Evolutionary conservation across 495 filamentous ascomycete genomes (phyloP).

Genomic region (Penicillium cosmopolitanum): DNA sequence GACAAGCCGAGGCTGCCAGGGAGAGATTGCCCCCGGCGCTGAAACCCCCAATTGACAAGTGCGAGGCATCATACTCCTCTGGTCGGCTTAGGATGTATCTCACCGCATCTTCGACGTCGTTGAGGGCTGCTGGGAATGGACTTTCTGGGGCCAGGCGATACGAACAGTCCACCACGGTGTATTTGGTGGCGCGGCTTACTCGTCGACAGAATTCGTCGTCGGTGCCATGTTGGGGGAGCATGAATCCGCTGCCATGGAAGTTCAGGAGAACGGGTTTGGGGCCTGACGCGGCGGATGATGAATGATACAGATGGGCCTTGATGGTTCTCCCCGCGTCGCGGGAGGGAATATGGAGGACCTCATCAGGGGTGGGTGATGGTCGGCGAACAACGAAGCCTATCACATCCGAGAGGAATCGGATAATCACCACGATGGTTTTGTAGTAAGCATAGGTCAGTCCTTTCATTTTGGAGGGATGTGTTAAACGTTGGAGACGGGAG

Average conservation of each 20-base stretch:
- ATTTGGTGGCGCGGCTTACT: conserved; percentile 38
- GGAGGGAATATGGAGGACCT: conserved; percentile 43
- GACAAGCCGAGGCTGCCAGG: conserved; percentile 37
- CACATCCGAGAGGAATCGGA: not conserved
- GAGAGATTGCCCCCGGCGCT: conserved; percentile 51
- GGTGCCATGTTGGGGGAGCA: conserved; percentile 44
- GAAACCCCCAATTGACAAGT: conserved; percentile 49
- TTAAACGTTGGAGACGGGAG: not conserved
- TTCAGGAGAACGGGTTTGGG: conserved; percentile 49
- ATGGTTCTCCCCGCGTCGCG: conserved; percentile 47
- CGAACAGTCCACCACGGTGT: conserved; percentile 56
- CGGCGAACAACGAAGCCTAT: not conserved
- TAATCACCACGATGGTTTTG: conserved; percentile 1
- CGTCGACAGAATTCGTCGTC: conserved; percentile 48
- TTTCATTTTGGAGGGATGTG: not conserved
- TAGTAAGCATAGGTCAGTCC: conserved; percentile 1
- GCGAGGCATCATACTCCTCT: conserved; percentile 38
- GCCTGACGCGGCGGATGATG: conserved; percentile 20
- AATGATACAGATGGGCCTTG: conserved; percentile 48
- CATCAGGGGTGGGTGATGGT: conserved; percentile 31
- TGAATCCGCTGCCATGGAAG: conserved; percentile 49
- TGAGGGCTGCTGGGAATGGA: conserved; percentile 74
- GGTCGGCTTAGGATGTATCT: conserved; percentile 36
- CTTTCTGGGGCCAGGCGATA: conserved; percentile 81
- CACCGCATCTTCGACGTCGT: conserved; percentile 63